phyloP scores from a whole-genome alignment of 345 rosid species.

The Citrus mangshanensis region DNA sequence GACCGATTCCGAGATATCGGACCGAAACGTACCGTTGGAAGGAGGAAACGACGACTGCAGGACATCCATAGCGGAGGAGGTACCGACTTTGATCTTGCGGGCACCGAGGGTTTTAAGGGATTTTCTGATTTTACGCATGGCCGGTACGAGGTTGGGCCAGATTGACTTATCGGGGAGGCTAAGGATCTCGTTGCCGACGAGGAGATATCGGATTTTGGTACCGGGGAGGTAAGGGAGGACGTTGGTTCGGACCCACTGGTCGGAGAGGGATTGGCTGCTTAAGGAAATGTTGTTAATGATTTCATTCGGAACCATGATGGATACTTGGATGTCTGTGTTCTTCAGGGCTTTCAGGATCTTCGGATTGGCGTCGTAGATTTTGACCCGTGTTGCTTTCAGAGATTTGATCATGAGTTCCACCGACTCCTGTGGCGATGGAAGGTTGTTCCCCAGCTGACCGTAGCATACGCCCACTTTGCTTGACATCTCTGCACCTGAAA shows the following conservation, averaged over 20 bases:
- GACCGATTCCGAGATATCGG: slow-evolving; percentile 51
- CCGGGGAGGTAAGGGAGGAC: slow-evolving; percentile 50
- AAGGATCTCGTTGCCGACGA: slow-evolving; percentile 85
- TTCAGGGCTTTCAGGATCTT: slow-evolving; percentile 52
- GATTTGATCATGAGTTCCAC: slow-evolving; percentile 43
- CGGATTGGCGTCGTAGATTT: slow-evolving; percentile 75
- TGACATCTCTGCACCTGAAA: slow-evolving; percentile 48
- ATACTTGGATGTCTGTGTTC: slow-evolving; percentile 51
- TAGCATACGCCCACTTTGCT: slow-evolving; percentile 70
- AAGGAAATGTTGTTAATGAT: slow-evolving; percentile 47
- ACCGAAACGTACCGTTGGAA: slow-evolving; percentile 73
- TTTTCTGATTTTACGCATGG: slow-evolving; percentile 66
- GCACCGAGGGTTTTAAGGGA: slow-evolving; percentile 43
- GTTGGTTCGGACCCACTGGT: slow-evolving; percentile 58
- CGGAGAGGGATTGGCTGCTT: slow-evolving; percentile 40
- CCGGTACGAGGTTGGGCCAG: slow-evolving; percentile 67
- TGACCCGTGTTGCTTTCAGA: slow-evolving; percentile 54
- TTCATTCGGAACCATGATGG: slow-evolving; percentile 69
- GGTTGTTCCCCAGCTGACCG: slow-evolving; percentile 72
- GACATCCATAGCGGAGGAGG: slow-evolving; percentile 68
- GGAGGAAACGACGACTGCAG: slow-evolving; percentile 77
- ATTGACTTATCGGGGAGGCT: slow-evolving; percentile 34
- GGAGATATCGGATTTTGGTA: slow-evolving; percentile 80
- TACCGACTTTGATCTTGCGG: slow-evolving; percentile 71
- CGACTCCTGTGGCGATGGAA: slow-evolving; percentile 50